Conservation (phyloP, 75 land plant species). For the Azolla pinnata region DNA sequence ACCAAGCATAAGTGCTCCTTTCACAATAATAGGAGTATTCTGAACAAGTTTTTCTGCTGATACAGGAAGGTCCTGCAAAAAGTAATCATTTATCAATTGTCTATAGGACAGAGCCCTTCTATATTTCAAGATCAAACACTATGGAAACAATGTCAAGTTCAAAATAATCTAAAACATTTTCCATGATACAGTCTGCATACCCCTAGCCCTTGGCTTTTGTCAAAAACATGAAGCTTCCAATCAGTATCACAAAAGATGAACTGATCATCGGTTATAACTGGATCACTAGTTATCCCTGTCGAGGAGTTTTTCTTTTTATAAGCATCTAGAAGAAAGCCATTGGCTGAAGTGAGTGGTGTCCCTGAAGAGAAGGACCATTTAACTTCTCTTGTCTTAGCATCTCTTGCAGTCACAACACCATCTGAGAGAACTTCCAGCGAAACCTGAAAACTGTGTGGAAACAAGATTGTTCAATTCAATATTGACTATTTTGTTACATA, state of each 20-base stretch:
- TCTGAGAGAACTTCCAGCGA: neutral
- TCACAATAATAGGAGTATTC: slow-evolving; percentile 13
- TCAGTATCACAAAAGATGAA: neutral
- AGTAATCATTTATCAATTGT: neutral
- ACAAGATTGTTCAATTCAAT: too few species aligned
- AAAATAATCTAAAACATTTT: too few species aligned
- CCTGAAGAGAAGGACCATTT: slow-evolving; percentile 6
- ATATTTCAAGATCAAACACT: too few species aligned
- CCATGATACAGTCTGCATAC: neutral
- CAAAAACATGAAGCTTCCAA: slow-evolving; percentile 3
- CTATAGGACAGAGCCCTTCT: too few species aligned
- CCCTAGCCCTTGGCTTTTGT: neutral
- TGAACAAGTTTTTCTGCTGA: slow-evolving; percentile 11
- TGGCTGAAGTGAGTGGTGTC: neutral
- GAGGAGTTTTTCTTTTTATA: neutral
- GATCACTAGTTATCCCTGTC: neutral
- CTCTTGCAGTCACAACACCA: slow-evolving; percentile 2
- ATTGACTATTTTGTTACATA: too few species aligned
- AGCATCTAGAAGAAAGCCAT: neutral
- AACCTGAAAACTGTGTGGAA: slow-evolving; percentile 3
- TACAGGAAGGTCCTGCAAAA: slow-evolving; percentile 13
- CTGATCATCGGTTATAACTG: slow-evolving; percentile 2
- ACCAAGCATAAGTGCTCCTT: slow-evolving; percentile 23
- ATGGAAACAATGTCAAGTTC: too few species aligned
- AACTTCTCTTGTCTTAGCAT: neutral